Evolutionary conservation across 148 eudicot genomes (phyloP).

Genomic region (Cornus controversa): DNA sequence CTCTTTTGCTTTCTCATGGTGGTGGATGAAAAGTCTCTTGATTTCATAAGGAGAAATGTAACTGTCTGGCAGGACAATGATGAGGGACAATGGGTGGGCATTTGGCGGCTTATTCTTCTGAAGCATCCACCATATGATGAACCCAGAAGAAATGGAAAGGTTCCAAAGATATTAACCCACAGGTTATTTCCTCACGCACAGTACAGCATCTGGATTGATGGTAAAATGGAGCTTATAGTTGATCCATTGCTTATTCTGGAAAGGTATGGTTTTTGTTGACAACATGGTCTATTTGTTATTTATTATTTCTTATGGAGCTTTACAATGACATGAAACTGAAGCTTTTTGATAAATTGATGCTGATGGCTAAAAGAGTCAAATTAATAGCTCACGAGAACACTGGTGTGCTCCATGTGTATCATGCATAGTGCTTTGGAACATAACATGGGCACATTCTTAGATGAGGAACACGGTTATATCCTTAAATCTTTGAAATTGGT

Average conservation of each 20-base stretch:
- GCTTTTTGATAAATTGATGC: too few relatives aligned
- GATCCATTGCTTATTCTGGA: constrained; percentile 91
- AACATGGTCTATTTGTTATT: neutral
- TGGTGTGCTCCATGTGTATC: neutral
- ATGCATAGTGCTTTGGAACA: neutral
- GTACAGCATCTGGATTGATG: constrained; percentile 99
- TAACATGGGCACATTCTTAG: too few relatives aligned
- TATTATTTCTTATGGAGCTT: too few relatives aligned
- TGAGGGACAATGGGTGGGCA: constrained; percentile 92
- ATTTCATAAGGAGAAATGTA: constrained; percentile 75
- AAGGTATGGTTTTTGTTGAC: constrained; percentile 48
- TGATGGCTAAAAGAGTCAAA: neutral
- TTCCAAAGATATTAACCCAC: constrained; percentile 88
- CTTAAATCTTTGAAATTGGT: neutral
- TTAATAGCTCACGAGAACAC: too few relatives aligned
- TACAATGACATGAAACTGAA: too few relatives aligned
- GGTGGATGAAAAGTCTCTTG: constrained; percentile 78
- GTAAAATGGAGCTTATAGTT: constrained; percentile 96
- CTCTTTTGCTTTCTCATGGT: constrained; percentile 96
- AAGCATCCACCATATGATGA: constrained; percentile 93
- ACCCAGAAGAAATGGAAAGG: constrained; percentile 94
- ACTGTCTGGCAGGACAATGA: constrained; percentile 66
- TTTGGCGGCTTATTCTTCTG: constrained; percentile 86
- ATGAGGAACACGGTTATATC: too few relatives aligned
- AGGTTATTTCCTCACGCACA: constrained; percentile 84